Percentiles rank a stretch among this genome's conserved stretches.
These are phyloP conservation scores for Monosporascus sp. DNA, from an alignment of 2,329 filamentous ascomycete genomes.

Conservation along the genomic window DNA sequence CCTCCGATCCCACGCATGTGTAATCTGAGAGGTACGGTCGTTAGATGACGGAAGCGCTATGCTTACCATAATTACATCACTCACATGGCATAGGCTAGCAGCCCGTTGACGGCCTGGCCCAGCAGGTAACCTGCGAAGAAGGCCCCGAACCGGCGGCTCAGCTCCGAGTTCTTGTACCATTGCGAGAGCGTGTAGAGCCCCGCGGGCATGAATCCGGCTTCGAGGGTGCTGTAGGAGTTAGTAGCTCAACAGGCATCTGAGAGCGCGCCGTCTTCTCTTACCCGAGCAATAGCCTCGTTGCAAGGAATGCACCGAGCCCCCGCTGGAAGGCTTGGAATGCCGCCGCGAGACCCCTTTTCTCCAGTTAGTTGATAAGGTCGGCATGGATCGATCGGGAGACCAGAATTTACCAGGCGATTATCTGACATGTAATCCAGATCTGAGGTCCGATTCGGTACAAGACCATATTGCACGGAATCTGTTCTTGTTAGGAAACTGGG, in stretches of 20 bases:
- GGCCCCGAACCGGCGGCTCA: constrained; percentile 31
- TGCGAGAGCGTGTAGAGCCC: constrained; percentile 31
- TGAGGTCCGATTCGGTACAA: constrained; percentile 40
- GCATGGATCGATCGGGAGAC: constrained; percentile 18
- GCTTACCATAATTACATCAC: constrained; percentile 18
- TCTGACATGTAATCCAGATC: constrained; percentile 39
- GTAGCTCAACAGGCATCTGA: constrained; percentile 29
- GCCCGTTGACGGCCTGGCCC: constrained; percentile 27
- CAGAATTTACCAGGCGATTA: constrained; percentile 32
- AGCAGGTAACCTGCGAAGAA: constrained; percentile 38
- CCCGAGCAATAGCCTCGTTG: constrained; percentile 10
- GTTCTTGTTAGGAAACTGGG: constrained; percentile 22
- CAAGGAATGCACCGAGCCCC: constrained; percentile 18
- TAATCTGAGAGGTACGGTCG: constrained; percentile 9
- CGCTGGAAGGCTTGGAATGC: constrained; percentile 32
- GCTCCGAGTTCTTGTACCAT: constrained; percentile 37
- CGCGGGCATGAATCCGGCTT: constrained; percentile 35
- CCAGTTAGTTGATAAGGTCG: constrained; percentile 9
- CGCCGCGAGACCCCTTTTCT: background rate
- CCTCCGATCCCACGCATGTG: constrained; percentile 30
- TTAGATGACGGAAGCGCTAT: background rate
- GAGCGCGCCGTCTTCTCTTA: constrained; percentile 16
- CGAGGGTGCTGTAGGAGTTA: constrained; percentile 30
- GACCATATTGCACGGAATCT: constrained; percentile 42
- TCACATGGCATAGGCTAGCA: constrained; percentile 23